These are phyloP conservation scores for Blastobotrys apis DNA, from an alignment of 1,139 yeast species.

Conservation along the genomic window DNA sequence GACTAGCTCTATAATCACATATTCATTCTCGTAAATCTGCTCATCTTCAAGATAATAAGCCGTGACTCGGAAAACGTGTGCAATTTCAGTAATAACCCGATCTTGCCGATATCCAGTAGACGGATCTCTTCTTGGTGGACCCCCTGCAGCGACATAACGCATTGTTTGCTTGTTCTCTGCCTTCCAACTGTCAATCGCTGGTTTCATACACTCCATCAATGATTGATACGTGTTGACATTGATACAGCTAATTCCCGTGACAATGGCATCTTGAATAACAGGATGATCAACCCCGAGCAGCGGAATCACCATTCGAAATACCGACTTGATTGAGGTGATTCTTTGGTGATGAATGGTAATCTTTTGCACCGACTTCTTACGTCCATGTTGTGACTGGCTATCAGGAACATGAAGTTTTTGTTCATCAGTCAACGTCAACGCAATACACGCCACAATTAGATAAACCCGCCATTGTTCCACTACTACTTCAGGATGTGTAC, in stretches of 20 bases:
- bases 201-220: conserved; percentile 71
- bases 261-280: conserved; percentile 77
- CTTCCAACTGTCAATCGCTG: conserved; percentile 45
- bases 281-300: conserved; percentile 67
- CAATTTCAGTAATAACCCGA: conserved; percentile 65
- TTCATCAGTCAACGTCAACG: conserved; percentile 84
- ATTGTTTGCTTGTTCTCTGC: conserved; percentile 17
- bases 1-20: conserved; percentile 63
- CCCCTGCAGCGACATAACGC: neutral
- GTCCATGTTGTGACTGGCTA: conserved; percentile 43
- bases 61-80: conserved; percentile 72
- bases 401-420: conserved; percentile 65
- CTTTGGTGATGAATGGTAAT: conserved; percentile 83
- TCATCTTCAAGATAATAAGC: conserved; percentile 56
- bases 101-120: conserved; percentile 39
- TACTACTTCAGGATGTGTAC: conserved; percentile 62
- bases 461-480: conserved; percentile 88
- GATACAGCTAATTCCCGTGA: conserved; percentile 80
- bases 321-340: conserved; percentile 86
- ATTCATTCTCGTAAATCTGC: conserved; percentile 56
- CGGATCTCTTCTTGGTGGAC: conserved; percentile 17
- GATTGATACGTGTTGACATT: conserved; percentile 86
- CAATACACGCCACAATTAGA: conserved; percentile 86
- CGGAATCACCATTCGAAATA: conserved; percentile 85
- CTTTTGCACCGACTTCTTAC: conserved; percentile 63